phyloP scores from a whole-genome alignment of 345 rosid genomes.

The Luvunga scandens region DNA sequence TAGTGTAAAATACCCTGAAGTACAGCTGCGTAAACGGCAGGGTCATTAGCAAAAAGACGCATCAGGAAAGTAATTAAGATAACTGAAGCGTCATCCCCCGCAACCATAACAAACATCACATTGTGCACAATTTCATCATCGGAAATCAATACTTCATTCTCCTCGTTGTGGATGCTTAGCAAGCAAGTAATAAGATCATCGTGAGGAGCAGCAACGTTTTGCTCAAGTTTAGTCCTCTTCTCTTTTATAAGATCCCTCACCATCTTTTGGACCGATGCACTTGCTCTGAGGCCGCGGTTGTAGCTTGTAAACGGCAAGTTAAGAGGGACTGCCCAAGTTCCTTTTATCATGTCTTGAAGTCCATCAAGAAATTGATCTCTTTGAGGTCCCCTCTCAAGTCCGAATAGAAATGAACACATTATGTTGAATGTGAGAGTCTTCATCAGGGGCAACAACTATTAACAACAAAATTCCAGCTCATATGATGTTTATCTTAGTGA shows the following conservation, averaged over 20 bases:
- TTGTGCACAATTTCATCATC: conserved; percentile 54
- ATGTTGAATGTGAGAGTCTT: conserved; percentile 53
- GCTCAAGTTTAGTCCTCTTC: conserved; percentile 32
- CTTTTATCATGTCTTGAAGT: conserved; percentile 40
- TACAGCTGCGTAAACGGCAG: conserved; percentile 35
- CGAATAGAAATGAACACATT: conserved; percentile 44
- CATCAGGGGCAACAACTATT: conserved; percentile 49
- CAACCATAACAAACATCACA: conserved; percentile 49
- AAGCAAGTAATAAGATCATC: conserved; percentile 50
- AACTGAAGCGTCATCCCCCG: conserved; percentile 58
- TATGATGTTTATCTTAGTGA: neutral
- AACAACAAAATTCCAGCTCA: neutral
- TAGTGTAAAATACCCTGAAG: conserved; percentile 37
- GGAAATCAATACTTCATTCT: conserved; percentile 21
- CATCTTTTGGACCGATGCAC: conserved; percentile 26
- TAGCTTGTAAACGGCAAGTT: conserved; percentile 53
- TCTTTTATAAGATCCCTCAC: conserved; percentile 35
- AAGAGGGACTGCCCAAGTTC: conserved; percentile 48
- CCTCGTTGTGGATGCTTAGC: conserved; percentile 24
- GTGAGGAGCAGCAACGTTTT: conserved; percentile 22
- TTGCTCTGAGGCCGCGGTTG: conserved; percentile 38
- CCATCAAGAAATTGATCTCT: conserved; percentile 28
- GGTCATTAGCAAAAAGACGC: conserved; percentile 40
- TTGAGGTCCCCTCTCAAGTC: conserved; percentile 34
- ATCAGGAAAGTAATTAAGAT: conserved; percentile 46